phyloP scores from a whole-genome alignment of 1,284 basidiomycete species.

The Rhizoctonia solani region DNA sequence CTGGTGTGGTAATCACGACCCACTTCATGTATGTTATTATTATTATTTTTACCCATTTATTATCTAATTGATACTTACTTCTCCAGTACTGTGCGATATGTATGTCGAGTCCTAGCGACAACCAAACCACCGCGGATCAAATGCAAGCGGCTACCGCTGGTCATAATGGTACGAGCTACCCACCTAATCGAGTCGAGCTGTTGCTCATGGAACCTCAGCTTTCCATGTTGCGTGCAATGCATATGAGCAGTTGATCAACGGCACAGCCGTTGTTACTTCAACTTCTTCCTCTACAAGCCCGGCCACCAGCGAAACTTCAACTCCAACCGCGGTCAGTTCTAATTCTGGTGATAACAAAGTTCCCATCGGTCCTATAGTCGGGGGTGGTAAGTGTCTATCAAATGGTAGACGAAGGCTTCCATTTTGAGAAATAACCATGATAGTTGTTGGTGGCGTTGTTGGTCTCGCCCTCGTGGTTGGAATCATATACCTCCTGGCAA shows the following conservation, averaged over 20 bases:
- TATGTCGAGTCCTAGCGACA: slow-evolving; percentile 36
- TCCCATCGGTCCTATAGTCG: not conserved
- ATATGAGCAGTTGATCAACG: slow-evolving; percentile 20
- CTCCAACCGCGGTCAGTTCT: not conserved
- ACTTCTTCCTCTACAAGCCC: not conserved
- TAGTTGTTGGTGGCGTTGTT: slow-evolving; percentile 24
- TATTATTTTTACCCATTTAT: not conserved
- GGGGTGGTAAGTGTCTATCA: slow-evolving; percentile 18
- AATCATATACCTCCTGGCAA: not conserved
- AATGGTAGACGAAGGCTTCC: no score
- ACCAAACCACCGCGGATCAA: slow-evolving; percentile 35
- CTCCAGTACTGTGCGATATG: slow-evolving; percentile 35
- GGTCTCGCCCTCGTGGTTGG: not conserved
- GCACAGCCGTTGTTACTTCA: not conserved
- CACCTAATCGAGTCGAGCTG: not conserved
- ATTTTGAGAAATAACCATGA: no score
- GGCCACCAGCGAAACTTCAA: not conserved
- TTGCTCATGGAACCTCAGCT: not conserved
- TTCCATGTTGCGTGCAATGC: slow-evolving; percentile 29
- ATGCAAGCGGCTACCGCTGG: slow-evolving; percentile 30
- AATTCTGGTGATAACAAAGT: not conserved
- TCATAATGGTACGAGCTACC: not conserved
- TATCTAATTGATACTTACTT: not conserved
- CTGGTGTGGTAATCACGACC: slow-evolving; percentile 35
- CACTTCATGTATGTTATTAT: slow-evolving; percentile 33